Evolutionary conservation across 2,329 filamentous ascomycete genomes (phyloP), one percentile per base, ranked within the genome.

Genomic region (Sclerotinia minor): DNA sequence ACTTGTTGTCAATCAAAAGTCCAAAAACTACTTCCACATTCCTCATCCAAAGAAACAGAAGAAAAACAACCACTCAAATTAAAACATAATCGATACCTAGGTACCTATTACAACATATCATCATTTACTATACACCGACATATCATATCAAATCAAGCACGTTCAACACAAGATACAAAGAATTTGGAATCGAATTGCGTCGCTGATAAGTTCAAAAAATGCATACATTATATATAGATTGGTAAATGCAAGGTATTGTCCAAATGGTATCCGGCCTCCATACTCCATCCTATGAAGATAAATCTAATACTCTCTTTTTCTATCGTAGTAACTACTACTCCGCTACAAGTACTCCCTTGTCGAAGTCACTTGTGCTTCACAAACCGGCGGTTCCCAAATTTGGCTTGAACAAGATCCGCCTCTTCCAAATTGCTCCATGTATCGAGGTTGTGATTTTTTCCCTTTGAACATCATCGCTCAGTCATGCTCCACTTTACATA

Each of bases 341-440:
- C 26, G 55, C 13, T 54, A 35, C 35, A 53, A 53, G 11, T 21
- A 19, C 45, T 26, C 32, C 61, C 41, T 49, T 38, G 60, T 21
- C 35, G 13, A 63, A 67, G 57, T 53, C 65, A 61, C 57, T 65
- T 58, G 38, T 58, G 38, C 63, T 58, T n/a, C 52, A n/a, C 38
- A 47, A 58, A 7, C 15, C 44, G 35, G 19, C 8, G 3, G 35
- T 44, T 35, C 13, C 52, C 35, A 8, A 35, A 26, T 38, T 47
- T 38, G n/a, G 24, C 29, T 52, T 17, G 58, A 38, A 58, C 45
- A 45, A 45, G 52, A n/a, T 47, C 38, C 19, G 21, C 52, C 7
- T 53, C 45, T 65, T 68, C 19, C 15, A 72, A 69, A 72, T 71
- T 73, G 71, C 68, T 72, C 68, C 72, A 72, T 72, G 49, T 72